Conservation (phyloP, 495 filamentous ascomycete species). For the Penicillium longicatenatum region DNA sequence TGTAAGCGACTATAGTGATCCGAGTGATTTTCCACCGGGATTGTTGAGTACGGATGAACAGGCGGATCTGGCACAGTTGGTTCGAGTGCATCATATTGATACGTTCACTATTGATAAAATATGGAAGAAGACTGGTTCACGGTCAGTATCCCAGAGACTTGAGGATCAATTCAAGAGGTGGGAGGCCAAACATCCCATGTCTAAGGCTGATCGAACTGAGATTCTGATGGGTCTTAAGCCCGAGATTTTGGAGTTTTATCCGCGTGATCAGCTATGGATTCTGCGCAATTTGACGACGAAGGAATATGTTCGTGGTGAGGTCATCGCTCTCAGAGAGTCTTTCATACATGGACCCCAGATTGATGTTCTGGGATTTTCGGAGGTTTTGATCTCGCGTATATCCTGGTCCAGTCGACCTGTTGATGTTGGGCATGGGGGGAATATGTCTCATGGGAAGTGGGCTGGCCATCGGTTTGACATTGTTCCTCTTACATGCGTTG, state of each 20-base stretch:
- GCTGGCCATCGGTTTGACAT: slow-evolving; percentile 25
- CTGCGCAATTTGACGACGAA: slow-evolving; percentile 21
- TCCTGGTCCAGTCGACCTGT: slow-evolving; percentile 13
- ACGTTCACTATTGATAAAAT: slow-evolving; percentile 3
- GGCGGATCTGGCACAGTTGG: slow-evolving; percentile 6
- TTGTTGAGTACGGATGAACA: slow-evolving; percentile 5
- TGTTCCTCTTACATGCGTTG: slow-evolving; percentile 5
- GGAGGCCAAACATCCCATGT: slow-evolving; percentile 12
- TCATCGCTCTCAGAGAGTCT: slow-evolving; percentile 14
- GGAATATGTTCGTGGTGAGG: slow-evolving; percentile 22
- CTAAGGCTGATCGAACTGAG: slow-evolving; percentile 10
- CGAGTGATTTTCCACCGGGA: slow-evolving; percentile 11
- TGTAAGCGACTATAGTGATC: slow-evolving; percentile 9
- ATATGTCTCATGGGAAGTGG: slow-evolving; percentile 22
- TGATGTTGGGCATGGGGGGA: neutral
- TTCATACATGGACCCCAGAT: slow-evolving; percentile 23
- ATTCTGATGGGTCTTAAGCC: slow-evolving; percentile 21
- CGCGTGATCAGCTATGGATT: slow-evolving; percentile 18
- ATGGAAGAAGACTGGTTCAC: slow-evolving; percentile 13
- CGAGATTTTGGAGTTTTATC: slow-evolving; percentile 20
- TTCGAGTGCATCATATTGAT: slow-evolving; percentile 4
- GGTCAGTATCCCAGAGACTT: slow-evolving; percentile 10
- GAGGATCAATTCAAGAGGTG: slow-evolving; percentile 11
- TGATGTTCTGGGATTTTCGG: slow-evolving; percentile 19
- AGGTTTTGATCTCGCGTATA: slow-evolving; percentile 18